Evolutionary conservation across 2,329 filamentous ascomycete genomes (phyloP).

Genomic region (Calcarisporium arbuscula): DNA sequence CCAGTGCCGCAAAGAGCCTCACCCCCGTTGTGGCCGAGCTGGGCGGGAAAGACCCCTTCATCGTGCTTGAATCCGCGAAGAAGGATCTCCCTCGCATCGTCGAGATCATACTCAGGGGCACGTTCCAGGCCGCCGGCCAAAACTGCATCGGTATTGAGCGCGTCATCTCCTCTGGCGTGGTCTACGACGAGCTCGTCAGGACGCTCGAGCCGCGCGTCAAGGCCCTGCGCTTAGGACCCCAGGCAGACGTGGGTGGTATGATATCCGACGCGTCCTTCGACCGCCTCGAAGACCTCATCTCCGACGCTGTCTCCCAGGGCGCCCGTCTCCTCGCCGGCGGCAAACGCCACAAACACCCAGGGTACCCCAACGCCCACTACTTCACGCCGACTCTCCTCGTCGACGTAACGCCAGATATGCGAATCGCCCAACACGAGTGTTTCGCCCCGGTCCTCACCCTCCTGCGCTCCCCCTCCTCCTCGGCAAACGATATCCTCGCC

Average conservation of each 20-base stretch:
- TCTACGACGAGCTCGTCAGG: conserved; percentile 67
- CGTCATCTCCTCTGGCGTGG: conserved; percentile 70
- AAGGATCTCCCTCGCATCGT: conserved; percentile 64
- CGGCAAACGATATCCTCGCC: conserved; percentile 56
- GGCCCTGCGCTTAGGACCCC: conserved; percentile 68
- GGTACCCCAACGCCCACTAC: conserved; percentile 76
- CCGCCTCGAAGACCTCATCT: conserved; percentile 69
- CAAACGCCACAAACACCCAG: conserved; percentile 62
- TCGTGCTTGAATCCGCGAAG: conserved; percentile 72
- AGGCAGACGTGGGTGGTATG: conserved; percentile 81
- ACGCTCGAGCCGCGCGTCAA: conserved; percentile 68
- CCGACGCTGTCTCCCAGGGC: conserved; percentile 69
- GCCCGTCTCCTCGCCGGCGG: conserved; percentile 80
- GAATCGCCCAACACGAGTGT: conserved; percentile 81
- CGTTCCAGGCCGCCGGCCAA: conserved; percentile 91
- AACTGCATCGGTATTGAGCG: conserved; percentile 98
- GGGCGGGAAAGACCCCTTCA: conserved; percentile 88
- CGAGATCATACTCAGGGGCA: conserved; percentile 82
- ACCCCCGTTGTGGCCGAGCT: conserved; percentile 87
- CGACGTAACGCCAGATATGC: conserved; percentile 83
- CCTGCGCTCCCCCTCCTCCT: conserved; percentile 63
- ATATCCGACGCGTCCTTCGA: conserved; percentile 73
- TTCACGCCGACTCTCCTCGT: conserved; percentile 85
- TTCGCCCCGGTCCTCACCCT: conserved; percentile 88
- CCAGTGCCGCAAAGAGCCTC: conserved; percentile 77